Base-by-base conservation (phyloP, 2,329 filamentous ascomycete species). In the Pestalotiopsis sp. region DNA sequence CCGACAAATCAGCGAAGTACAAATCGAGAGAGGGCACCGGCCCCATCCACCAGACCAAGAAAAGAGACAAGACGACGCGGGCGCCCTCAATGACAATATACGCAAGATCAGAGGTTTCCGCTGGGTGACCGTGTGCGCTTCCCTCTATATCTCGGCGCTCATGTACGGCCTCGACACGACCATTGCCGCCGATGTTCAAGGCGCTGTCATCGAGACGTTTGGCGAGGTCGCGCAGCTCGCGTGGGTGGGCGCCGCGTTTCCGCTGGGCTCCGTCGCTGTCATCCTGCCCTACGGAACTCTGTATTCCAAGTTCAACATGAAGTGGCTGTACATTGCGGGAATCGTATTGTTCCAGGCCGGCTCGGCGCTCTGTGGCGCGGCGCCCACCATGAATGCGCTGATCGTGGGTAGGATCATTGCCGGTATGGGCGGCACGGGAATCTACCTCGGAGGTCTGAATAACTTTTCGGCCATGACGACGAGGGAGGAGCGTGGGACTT, bases 341-440 rank as follows among this genome's bases (percentile, higher is more conserved):
- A 55, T 69, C 11, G n/a, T 68, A 38, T 31, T 71, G 27, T 72
- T 71, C 63, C 61, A 66, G 61, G 67, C 65, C 39, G 74, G 73
- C 64, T 71, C 71, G 41, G 79, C 80, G 1, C 66, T 83, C 1
- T 84, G 83, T 67, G 83, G 82, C 38, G 82, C 75, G 0, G 81
- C 83, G 1, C 80, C 80, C 1, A 79, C 69, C 20, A 83, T 84
- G 76, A 73, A 81, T 68, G 81, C 81, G 17, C 71, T 87, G 17
- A 87, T 87, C 66, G 72, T 84, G 11, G 84, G 83, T 5, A 77
- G 84, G 7, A 82, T 79, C n/a, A 76, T 84, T 39, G 79, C 79
- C 55, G 84, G 83, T 45, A 71, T 80, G 23, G 83, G 84, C 2
- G 83, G 82, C 0, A 74, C 75, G 2, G 84, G 84, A 3, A 79